Evolutionary conservation across 2,329 filamentous ascomycete species (phyloP).

Genomic region (Ceratocystis smalleyi): DNA sequence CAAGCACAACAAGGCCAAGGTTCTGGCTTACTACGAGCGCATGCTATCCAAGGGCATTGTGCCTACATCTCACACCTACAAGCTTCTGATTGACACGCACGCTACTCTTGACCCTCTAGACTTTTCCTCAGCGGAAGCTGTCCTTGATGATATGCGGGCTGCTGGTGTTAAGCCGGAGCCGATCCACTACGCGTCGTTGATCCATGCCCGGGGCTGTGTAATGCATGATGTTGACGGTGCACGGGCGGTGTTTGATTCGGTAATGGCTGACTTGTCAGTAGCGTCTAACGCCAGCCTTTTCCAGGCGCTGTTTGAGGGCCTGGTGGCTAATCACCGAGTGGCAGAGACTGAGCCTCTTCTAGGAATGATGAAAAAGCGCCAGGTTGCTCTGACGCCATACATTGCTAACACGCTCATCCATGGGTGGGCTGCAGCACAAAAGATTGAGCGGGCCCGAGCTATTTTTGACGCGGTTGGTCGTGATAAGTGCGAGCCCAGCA

Average conservation of each 20-base stretch:
- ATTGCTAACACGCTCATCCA: conserved; percentile 98
- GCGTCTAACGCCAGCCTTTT: conserved; percentile 68
- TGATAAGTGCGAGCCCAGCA: conserved; percentile 81
- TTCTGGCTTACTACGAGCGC: conserved; percentile 83
- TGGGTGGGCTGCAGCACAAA: conserved; percentile 76
- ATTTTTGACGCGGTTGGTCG: conserved; percentile 68
- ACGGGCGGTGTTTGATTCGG: conserved; percentile 63
- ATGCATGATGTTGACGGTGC: conserved; percentile 81
- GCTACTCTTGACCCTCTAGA: conserved; percentile 84
- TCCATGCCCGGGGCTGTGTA: conserved; percentile 90
- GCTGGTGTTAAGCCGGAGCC: conserved; percentile 68
- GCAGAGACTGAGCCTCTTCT: conserved; percentile 60
- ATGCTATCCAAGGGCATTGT: conserved; percentile 79
- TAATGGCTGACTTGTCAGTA: conserved; percentile 52
- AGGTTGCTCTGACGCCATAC: conserved; percentile 83
- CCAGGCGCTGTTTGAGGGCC: conserved; percentile 90
- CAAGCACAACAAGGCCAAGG: conserved; percentile 89
- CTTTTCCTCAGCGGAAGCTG: conserved; percentile 71
- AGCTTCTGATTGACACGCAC: conserved; percentile 88
- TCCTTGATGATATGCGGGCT: conserved; percentile 62
- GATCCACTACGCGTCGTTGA: conserved; percentile 88
- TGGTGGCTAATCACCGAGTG: conserved; percentile 88
- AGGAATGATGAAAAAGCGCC: conserved; percentile 53
- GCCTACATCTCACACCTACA: conserved; percentile 92
- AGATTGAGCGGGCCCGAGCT: conserved; percentile 60